These are phyloP conservation scores for Microbotryum scabiosae DNA, from an alignment of 1,284 basidiomycete genomes.

Conservation along the genomic window DNA sequence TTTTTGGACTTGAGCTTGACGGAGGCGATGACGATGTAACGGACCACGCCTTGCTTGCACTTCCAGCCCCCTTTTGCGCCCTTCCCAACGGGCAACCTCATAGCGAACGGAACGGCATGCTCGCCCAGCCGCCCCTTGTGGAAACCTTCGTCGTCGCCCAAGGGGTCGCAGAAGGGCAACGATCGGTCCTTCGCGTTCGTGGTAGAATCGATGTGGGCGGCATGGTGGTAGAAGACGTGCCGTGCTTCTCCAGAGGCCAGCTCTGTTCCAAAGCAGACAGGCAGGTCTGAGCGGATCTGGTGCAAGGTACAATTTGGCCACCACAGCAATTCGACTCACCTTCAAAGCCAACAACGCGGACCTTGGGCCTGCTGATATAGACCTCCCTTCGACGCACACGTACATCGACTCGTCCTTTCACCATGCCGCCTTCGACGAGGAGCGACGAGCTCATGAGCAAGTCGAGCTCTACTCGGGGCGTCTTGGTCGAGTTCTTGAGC, in stretches of 20 bases:
- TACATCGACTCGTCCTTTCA: slow-evolving; percentile 66
- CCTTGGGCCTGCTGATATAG: slow-evolving; percentile 66
- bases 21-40: slow-evolving; percentile 78
- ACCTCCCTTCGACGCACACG: slow-evolving; percentile 57
- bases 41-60: slow-evolving; percentile 56
- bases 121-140: slow-evolving; percentile 48
- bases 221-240: slow-evolving; percentile 78
- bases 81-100: slow-evolving; percentile 60
- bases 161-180: slow-evolving; percentile 49
- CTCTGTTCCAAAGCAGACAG: slow-evolving; percentile 35
- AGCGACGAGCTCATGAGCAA: slow-evolving; percentile 66
- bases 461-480: slow-evolving; percentile 69
- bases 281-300: background rate
- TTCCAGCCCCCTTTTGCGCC: slow-evolving; percentile 63
- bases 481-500: slow-evolving; percentile 48
- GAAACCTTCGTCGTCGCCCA: slow-evolving; percentile 64
- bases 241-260: slow-evolving; percentile 54
- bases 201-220: slow-evolving; percentile 44
- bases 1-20: slow-evolving; percentile 67
- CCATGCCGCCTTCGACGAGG: slow-evolving; percentile 69
- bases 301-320: too few relatives aligned
- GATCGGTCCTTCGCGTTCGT: slow-evolving; percentile 18
- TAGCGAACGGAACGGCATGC: slow-evolving; percentile 67
- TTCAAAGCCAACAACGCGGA: slow-evolving; percentile 82
- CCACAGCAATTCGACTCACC: slow-evolving; percentile 39